These are phyloP conservation scores for Alternaria solani DNA, from an alignment of 2,329 filamentous ascomycete genomes.

Conservation along the genomic window DNA sequence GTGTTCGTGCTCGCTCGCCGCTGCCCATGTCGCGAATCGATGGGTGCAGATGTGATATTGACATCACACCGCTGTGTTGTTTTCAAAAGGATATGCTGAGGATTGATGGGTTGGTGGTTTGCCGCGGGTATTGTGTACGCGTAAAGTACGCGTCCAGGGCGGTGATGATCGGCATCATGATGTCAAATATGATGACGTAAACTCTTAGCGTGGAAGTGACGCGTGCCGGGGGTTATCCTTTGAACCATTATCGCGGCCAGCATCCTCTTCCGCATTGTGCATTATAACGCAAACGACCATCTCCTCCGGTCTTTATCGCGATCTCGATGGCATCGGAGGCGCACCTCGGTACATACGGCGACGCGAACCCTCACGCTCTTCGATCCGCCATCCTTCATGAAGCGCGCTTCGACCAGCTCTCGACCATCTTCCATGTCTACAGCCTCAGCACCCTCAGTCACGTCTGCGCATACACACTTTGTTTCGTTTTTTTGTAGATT, in stretches of 20 bases:
- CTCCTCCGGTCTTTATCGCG: not conserved
- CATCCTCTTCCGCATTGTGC: not conserved
- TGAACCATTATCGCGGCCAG: too few relatives aligned
- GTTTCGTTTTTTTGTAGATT: not conserved
- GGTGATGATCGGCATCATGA: not conserved
- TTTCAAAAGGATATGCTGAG: not conserved
- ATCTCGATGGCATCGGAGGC: too few relatives aligned
- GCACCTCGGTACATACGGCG: too few relatives aligned
- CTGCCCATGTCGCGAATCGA: not conserved
- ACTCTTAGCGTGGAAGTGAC: not conserved
- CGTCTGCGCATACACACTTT: not conserved
- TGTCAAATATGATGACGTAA: not conserved
- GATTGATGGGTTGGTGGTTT: not conserved
- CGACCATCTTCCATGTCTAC: too few relatives aligned
- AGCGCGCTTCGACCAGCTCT: too few relatives aligned
- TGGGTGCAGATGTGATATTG: rapidly evolving
- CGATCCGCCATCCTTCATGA: too few relatives aligned
- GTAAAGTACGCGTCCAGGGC: not conserved
- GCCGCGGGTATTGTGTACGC: not conserved
- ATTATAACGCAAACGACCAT: not conserved
- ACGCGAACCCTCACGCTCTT: too few relatives aligned
- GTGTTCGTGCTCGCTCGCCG: not conserved
- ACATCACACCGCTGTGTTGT: not conserved
- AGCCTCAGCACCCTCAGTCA: too few relatives aligned
- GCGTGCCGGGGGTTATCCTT: not conserved